phyloP scores from a whole-genome alignment of 2,329 filamentous ascomycete genomes.

The Chaetomium globosum region DNA sequence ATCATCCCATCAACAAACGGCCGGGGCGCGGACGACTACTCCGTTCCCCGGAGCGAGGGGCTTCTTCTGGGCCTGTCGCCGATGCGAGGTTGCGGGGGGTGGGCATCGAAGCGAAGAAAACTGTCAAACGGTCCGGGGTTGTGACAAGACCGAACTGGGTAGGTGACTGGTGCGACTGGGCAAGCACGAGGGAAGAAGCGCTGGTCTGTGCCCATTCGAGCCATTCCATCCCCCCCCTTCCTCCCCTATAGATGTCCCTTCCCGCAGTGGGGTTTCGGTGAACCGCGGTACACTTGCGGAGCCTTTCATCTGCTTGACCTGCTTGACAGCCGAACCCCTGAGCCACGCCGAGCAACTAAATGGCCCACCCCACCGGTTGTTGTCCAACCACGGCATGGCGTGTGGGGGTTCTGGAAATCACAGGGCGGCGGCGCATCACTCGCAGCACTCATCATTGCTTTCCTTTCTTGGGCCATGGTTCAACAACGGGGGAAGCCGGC shows the following conservation, averaged over 20 bases:
- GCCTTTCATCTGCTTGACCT: not conserved
- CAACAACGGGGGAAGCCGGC: not conserved
- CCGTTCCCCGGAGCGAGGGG: slow-evolving; percentile 11
- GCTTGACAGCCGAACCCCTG: slow-evolving; percentile 6
- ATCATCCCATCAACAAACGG: slow-evolving; percentile 3
- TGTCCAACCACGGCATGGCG: slow-evolving; percentile 9
- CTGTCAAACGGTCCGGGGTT: not conserved
- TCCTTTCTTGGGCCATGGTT: not conserved
- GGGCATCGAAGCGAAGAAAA: not conserved
- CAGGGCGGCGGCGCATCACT: not conserved
- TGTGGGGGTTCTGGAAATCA: not conserved
- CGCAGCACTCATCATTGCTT: not conserved
- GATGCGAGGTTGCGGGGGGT: not conserved
- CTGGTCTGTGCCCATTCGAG: slow-evolving; percentile 3
- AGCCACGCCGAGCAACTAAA: not conserved
- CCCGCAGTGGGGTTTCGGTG: slow-evolving; percentile 4
- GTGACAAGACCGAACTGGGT: not conserved
- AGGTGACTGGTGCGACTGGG: not conserved
- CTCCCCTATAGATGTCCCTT: not conserved
- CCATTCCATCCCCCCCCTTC: not conserved
- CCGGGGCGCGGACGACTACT: not conserved
- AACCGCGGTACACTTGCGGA: slow-evolving; percentile 1
- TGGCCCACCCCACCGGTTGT: not conserved
- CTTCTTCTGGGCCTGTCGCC: slow-evolving; percentile 12
- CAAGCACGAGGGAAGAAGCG: not conserved